A percentile compares a stretch with the other conserved stretches of the same genome.
Evolutionary conservation across 176 grass and related monocot species (phyloP).

Genomic region (Ensete ventricosum): DNA sequence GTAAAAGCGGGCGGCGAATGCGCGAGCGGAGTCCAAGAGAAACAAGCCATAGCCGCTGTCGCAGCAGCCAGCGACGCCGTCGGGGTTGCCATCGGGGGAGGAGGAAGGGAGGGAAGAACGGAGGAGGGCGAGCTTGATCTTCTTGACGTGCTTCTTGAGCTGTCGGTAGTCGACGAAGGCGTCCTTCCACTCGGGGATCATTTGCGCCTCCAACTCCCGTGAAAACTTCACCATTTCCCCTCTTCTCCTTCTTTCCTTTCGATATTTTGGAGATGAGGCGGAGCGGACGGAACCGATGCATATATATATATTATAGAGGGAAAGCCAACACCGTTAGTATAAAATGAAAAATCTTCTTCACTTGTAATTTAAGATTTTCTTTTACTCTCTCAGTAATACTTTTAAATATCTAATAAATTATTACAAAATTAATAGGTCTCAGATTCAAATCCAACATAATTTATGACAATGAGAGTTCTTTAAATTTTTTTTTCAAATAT

Average conservation of each 20-base stretch:
- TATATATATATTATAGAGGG: too few relatives aligned
- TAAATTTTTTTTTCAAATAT: too few relatives aligned
- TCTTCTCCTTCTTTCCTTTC: not conserved
- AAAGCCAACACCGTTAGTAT: too few relatives aligned
- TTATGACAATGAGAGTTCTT: too few relatives aligned
- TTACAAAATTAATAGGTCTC: not conserved
- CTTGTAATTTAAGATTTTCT: too few relatives aligned
- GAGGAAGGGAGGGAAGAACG: not conserved
- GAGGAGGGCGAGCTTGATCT: slow-evolving; percentile 27
- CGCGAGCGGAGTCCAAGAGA: slow-evolving; percentile 19
- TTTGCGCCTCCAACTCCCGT: slow-evolving; percentile 59
- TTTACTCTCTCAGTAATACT: too few relatives aligned
- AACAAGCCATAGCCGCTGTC: slow-evolving; percentile 5
- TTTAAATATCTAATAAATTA: too few relatives aligned
- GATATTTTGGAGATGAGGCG: not conserved
- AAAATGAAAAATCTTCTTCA: too few relatives aligned
- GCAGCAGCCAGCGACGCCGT: not conserved
- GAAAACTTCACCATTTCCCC: slow-evolving; percentile 85
- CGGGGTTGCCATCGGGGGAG: not conserved
- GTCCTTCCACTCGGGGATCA: slow-evolving; percentile 49
- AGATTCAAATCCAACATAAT: too few relatives aligned
- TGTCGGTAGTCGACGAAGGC: slow-evolving; percentile 37
- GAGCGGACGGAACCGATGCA: too few relatives aligned
- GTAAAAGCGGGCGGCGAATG: slow-evolving; percentile 15
- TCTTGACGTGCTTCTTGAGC: slow-evolving; percentile 45